Base-by-base conservation (phyloP, 768 basidiomycete genomes). In the Hericium coralloides region DNA sequence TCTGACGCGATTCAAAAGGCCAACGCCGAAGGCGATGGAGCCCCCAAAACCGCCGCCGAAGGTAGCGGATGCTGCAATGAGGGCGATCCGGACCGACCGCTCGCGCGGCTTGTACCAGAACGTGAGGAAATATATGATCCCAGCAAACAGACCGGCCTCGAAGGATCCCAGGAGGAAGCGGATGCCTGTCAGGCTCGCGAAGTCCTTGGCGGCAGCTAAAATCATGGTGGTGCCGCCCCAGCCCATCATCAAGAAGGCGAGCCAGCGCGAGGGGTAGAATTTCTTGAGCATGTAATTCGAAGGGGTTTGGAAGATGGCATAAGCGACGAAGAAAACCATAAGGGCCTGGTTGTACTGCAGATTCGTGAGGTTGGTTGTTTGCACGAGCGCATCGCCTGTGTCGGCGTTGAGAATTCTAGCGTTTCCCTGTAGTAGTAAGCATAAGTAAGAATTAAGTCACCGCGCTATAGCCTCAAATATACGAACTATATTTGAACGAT, bases 111-210 rank as follows among this genome's bases (percentile, higher is more conserved):
- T 71, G 61, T 76, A 79, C 76, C 76, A 78, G 60, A 75, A 74
- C n/a, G 74, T 77, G 43, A 76, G 59, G 60, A 68, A 73, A 62
- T 72, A 76, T 14, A 72, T 65, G 53, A 75, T 67, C 15, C 74
- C 76, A 1, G 74, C 76, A 63, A 74, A 76, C 9, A 75, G 62
- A 20, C 69, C 74, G 4, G 74, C 75, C 57, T 77, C 78, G 39
- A 74, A 70, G 7, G 68, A 66, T 3, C 76, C 78, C 14, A 78
- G 68, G 9, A 76, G 65, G 60, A 80, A 75, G 25, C 78, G 69
- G 55, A 74, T 71, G 5, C 68, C 73, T 4, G 74, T 65, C 55
- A 79, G 69, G 4, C 69, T 71, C 6, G 66, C 71, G 45, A 69
- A 72, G 55, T 67, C 73, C 41, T 70, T 66, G 26, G 75, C 67